A percentile compares a stretch with the other conserved stretches of the same genome.
phyloP scores from a whole-genome alignment of 2,329 filamentous ascomycete genomes.

The Ophiostoma novo-ulmi region DNA sequence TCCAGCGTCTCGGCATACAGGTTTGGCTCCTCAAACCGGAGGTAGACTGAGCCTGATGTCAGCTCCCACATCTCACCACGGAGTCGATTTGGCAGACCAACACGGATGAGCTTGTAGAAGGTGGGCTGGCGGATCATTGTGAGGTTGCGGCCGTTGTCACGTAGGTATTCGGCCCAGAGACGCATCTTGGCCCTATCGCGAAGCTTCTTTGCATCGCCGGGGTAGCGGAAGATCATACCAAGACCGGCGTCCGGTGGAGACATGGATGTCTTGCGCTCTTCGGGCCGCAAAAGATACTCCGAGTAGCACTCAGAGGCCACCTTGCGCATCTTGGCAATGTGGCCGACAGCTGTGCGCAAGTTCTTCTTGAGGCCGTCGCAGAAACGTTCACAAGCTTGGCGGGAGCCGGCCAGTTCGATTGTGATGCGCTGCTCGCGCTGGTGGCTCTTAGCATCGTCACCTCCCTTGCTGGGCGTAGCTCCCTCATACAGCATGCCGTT shows the following conservation, averaged over 20 bases:
- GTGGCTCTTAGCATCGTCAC: constrained; percentile 17
- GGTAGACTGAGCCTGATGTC: constrained; percentile 82
- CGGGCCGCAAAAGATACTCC: constrained; percentile 67
- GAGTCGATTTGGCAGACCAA: constrained; percentile 87
- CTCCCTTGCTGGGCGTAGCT: constrained; percentile 40
- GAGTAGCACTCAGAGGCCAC: constrained; percentile 86
- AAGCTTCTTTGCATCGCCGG: constrained; percentile 88
- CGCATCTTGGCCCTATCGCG: constrained; percentile 96
- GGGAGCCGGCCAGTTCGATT: constrained; percentile 81
- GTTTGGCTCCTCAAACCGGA: constrained; percentile 78
- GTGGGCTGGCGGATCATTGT: constrained; percentile 92
- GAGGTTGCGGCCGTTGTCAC: constrained; percentile 89
- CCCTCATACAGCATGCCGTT: constrained; percentile 61
- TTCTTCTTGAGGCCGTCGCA: constrained; percentile 94
- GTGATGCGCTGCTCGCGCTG: constrained; percentile 76
- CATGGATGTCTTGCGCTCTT: constrained; percentile 57
- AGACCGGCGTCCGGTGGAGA: constrained; percentile 85
- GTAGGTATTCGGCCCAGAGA: constrained; percentile 91
- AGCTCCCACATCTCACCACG: constrained; percentile 95
- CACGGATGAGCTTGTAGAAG: constrained; percentile 94
- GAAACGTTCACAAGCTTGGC: constrained; percentile 87
- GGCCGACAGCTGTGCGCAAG: constrained; percentile 77
- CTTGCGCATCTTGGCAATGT: constrained; percentile 75
- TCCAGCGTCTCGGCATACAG: constrained; percentile 77
- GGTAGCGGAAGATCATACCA: constrained; percentile 88